These are phyloP conservation scores for Rhynchosporium agropyri DNA, from an alignment of 2,329 filamentous ascomycete genomes.

Conservation along the genomic window DNA sequence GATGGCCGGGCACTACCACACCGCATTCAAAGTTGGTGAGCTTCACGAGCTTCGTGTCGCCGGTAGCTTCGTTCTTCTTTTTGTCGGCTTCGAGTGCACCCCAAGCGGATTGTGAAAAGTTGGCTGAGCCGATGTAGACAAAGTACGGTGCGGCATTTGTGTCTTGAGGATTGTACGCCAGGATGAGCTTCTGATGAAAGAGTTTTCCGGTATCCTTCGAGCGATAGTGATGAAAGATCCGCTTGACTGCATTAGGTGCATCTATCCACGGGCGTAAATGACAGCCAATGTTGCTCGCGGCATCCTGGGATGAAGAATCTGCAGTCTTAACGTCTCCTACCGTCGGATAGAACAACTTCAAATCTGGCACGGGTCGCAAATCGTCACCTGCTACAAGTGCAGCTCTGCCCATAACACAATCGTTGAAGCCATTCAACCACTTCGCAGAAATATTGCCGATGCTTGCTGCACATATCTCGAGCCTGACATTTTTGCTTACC, in stretches of 20 bases:
- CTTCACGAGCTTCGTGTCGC: constrained; percentile 22
- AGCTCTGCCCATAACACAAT: constrained; percentile 23
- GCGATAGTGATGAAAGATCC: constrained; percentile 25
- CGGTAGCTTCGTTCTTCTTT: constrained; percentile 21
- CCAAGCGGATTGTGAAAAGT: constrained; percentile 25
- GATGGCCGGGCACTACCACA: constrained; percentile 19
- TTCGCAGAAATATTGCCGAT: constrained; percentile 21
- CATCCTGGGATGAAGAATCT: constrained; percentile 15
- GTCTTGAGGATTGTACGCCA: constrained; percentile 22
- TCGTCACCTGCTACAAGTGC: constrained; percentile 10
- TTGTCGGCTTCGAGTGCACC: constrained; percentile 22
- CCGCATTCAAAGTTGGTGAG: constrained; percentile 25
- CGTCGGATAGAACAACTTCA: constrained; percentile 27
- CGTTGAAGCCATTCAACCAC: constrained; percentile 24
- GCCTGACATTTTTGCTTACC: constrained; percentile 9
- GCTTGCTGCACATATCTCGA: constrained; percentile 26
- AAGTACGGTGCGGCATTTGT: constrained; percentile 15
- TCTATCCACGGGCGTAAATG: constrained; percentile 24
- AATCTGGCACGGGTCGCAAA: constrained; percentile 15
- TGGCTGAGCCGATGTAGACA: constrained; percentile 25
- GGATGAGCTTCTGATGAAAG: constrained; percentile 26
- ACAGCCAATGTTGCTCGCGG: constrained; percentile 26
- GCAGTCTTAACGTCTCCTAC: constrained; percentile 23
- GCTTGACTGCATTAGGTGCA: constrained; percentile 21
- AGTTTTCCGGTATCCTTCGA: constrained; percentile 23